Evolutionary conservation across 2,329 filamentous ascomycete genomes (phyloP).

Genomic region (Rhynchosporium agropyri): DNA sequence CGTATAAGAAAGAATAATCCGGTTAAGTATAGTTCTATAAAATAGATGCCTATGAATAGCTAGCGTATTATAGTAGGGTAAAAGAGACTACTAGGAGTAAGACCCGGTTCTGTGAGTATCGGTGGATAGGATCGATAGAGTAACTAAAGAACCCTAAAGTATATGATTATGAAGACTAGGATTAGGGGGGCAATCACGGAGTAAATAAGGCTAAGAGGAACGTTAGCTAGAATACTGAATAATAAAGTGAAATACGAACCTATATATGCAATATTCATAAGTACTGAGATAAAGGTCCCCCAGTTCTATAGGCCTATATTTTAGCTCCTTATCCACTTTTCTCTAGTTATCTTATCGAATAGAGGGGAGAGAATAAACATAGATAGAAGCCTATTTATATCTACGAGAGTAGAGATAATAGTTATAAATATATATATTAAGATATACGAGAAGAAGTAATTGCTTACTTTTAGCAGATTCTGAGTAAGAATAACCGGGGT

Average conservation of each 20-base stretch:
- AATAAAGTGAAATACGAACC: slow-evolving; percentile 26
- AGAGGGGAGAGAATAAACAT: slow-evolving; percentile 29
- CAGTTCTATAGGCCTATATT: slow-evolving; percentile 31
- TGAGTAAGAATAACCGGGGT: slow-evolving; percentile 28
- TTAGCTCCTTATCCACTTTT: slow-evolving; percentile 31
- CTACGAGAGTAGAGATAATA: slow-evolving; percentile 23
- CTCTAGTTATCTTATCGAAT: slow-evolving; percentile 30
- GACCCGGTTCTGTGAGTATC: slow-evolving; percentile 58
- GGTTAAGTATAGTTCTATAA: slow-evolving; percentile 33
- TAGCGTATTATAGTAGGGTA: slow-evolving; percentile 32
- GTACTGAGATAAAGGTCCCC: slow-evolving; percentile 30
- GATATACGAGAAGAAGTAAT: slow-evolving; percentile 38
- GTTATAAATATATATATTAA: slow-evolving; percentile 29
- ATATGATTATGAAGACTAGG: not conserved
- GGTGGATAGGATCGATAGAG: slow-evolving; percentile 22
- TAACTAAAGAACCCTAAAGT: slow-evolving; percentile 9
- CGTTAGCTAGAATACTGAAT: slow-evolving; percentile 14
- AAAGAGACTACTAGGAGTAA: slow-evolving; percentile 46
- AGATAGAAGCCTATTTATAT: slow-evolving; percentile 17
- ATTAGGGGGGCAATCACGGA: slow-evolving; percentile 28
- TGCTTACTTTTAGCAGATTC: slow-evolving; percentile 33
- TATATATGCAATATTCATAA: slow-evolving; percentile 34
- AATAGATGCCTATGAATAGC: slow-evolving; percentile 35
- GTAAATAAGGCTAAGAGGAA: slow-evolving; percentile 49
- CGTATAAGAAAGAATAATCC: slow-evolving; percentile 36